These are phyloP conservation scores for Fusarium keratoplasticum DNA, from an alignment of 2,329 filamentous ascomycete species.

Conservation along the genomic window DNA sequence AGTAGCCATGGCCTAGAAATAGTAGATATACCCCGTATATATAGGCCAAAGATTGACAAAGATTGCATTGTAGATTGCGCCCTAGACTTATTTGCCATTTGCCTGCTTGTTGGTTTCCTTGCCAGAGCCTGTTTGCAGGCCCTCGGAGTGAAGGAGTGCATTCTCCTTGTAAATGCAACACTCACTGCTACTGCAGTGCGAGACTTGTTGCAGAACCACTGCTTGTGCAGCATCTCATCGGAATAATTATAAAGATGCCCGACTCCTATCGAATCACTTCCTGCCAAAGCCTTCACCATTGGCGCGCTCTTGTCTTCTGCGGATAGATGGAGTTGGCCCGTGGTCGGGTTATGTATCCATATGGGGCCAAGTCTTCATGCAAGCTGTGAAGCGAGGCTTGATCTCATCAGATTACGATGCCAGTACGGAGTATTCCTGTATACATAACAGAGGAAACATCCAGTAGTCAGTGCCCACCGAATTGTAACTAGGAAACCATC, in stretches of 20 bases:
- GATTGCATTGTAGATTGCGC: background rate
- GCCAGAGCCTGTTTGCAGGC: background rate
- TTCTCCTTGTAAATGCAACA: background rate
- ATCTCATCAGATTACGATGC: background rate
- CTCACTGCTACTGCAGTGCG: background rate
- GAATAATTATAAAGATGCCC: background rate
- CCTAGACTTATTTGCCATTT: background rate
- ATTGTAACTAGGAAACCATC: background rate
- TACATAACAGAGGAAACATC: background rate
- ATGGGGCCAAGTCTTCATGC: background rate
- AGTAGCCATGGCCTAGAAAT: background rate
- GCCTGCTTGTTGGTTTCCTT: background rate
- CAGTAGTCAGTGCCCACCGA: background rate
- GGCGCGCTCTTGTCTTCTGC: too few species aligned
- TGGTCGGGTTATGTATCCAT: background rate
- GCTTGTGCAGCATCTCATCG: background rate
- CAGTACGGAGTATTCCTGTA: accelerated
- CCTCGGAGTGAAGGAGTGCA: background rate
- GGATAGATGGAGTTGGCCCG: background rate
- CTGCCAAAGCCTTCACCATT: too few species aligned
- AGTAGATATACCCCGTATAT: background rate
- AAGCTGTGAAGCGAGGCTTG: background rate
- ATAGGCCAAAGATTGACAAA: background rate
- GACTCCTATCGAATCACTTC: background rate
- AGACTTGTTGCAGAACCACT: background rate